Percentiles rank a stretch among this genome's conserved stretches.
These are phyloP conservation scores for Phytopythium chamaehyphon DNA, from an alignment of 352 stramenopile species.

Conservation along the genomic window DNA sequence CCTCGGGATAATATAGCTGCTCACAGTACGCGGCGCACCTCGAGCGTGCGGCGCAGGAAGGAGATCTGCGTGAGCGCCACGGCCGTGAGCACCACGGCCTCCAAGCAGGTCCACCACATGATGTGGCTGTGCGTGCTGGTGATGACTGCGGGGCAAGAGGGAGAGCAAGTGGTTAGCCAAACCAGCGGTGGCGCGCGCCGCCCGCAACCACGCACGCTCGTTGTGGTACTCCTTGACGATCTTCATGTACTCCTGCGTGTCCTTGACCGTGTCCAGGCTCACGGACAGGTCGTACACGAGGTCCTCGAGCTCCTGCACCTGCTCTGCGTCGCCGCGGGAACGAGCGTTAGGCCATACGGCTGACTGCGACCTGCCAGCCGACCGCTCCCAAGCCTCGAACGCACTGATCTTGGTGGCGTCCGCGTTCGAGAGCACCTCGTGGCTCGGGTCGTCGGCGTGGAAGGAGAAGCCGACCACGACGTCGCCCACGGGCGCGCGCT, in stretches of 20 bases:
- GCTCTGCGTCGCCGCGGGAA: constrained; percentile 33
- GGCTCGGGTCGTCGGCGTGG: constrained; percentile 76
- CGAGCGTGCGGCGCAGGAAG: constrained; percentile 78
- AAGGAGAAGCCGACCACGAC: constrained; percentile 85
- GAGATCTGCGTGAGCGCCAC: constrained; percentile 81
- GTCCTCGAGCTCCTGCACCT: constrained; percentile 85
- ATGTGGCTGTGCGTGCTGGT: constrained; percentile 77
- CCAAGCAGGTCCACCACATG: constrained; percentile 79
- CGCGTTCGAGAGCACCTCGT: constrained; percentile 86
- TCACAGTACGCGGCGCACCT: constrained; percentile 83
- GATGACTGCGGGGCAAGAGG: constrained; percentile 46
- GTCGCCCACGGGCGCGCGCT: constrained; percentile 47
- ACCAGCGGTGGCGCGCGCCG: too few relatives aligned
- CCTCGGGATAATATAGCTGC: too few relatives aligned
- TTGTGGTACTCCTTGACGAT: constrained; percentile 78
- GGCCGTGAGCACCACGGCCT: constrained; percentile 63
- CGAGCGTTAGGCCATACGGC: too few relatives aligned
- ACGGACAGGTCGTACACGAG: constrained; percentile 85
- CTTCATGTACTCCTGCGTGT: constrained; percentile 87
- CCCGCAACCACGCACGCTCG: constrained; percentile 49
- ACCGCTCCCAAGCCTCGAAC: constrained; percentile 20
- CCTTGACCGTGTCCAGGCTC: constrained; percentile 83
- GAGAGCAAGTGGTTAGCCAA: too few relatives aligned
- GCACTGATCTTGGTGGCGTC: constrained; percentile 88
- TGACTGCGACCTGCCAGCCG: too few relatives aligned